A percentile compares a stretch with the other conserved stretches of the same genome.
These are phyloP conservation scores for Spergularia azorica DNA, from an alignment of 179 eudicot genomes.

Conservation along the genomic window DNA sequence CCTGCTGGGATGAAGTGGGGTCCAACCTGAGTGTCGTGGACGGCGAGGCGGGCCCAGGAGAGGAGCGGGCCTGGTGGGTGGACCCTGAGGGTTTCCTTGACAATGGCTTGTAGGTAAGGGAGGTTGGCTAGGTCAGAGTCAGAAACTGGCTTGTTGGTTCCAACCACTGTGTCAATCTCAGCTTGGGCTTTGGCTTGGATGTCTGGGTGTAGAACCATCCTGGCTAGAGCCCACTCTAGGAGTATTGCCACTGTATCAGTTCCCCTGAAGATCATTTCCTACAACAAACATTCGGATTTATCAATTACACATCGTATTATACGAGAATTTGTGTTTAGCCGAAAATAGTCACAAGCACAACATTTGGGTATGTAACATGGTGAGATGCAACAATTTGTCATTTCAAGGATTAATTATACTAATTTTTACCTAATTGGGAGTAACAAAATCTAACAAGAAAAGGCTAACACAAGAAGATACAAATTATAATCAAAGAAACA, in stretches of 20 bases:
- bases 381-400: too few species aligned
- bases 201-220: slow-evolving; percentile 78
- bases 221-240: slow-evolving; percentile 75
- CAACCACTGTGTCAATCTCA: slow-evolving; percentile 55
- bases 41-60: slow-evolving; percentile 83
- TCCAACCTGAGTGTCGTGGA: slow-evolving; percentile 71
- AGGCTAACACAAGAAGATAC: not conserved
- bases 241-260: slow-evolving; percentile 89
- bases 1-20: slow-evolving; percentile 70
- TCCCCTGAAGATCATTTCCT: slow-evolving; percentile 93
- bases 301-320: not conserved
- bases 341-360: too few species aligned
- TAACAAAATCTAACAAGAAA: not conserved
- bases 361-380: too few species aligned
- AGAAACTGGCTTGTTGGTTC: slow-evolving; percentile 30
- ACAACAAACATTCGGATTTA: not conserved
- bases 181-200: slow-evolving; percentile 74
- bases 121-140: slow-evolving; percentile 65
- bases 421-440: too few species aligned
- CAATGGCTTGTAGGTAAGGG: slow-evolving; percentile 63
- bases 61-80: slow-evolving; percentile 93
- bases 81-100: slow-evolving; percentile 72
- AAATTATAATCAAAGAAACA: not conserved
- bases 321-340: too few species aligned
- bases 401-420: too few species aligned